Evolutionary conservation across 768 basidiomycete genomes (phyloP).

Genomic region (Termitomyces sp.): DNA sequence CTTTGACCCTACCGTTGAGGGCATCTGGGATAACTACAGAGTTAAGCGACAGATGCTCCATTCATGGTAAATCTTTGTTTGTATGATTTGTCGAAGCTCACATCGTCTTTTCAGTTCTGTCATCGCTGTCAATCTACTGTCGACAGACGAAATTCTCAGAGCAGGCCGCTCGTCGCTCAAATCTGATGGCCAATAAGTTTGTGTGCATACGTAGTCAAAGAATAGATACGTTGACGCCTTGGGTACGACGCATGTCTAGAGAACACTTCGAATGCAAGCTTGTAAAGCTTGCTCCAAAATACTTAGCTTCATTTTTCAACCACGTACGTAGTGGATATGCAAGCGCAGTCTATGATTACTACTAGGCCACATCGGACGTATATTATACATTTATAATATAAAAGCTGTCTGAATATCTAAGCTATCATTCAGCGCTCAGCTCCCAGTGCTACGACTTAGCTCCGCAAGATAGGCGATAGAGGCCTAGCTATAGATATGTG

Average conservation of each 20-base stretch:
- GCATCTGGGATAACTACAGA: slow-evolving; percentile 98
- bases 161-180: slow-evolving; percentile 86
- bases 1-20: slow-evolving; percentile 92
- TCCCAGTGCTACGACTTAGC: too few species aligned
- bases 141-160: slow-evolving; percentile 92
- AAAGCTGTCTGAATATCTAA: neutral
- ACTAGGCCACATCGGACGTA: neutral
- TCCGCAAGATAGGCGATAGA: neutral
- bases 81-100: slow-evolving; percentile 17
- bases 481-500: neutral
- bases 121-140: slow-evolving; percentile 92
- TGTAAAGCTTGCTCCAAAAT: neutral
- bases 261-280: neutral
- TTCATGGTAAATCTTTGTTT: slow-evolving; percentile 60
- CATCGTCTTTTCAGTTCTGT: slow-evolving; percentile 55
- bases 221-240: neutral
- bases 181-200: slow-evolving; percentile 54
- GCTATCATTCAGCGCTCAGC: neutral
- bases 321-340: neutral
- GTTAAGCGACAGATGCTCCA: slow-evolving; percentile 99
- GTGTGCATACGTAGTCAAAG: neutral
- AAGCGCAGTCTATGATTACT: neutral
- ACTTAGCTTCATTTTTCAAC: neutral
- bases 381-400: neutral
- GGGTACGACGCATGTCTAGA: neutral